phyloP scores from a whole-genome alignment of 805 yeast genomes.

The Lipomyces yamanashiensis region DNA sequence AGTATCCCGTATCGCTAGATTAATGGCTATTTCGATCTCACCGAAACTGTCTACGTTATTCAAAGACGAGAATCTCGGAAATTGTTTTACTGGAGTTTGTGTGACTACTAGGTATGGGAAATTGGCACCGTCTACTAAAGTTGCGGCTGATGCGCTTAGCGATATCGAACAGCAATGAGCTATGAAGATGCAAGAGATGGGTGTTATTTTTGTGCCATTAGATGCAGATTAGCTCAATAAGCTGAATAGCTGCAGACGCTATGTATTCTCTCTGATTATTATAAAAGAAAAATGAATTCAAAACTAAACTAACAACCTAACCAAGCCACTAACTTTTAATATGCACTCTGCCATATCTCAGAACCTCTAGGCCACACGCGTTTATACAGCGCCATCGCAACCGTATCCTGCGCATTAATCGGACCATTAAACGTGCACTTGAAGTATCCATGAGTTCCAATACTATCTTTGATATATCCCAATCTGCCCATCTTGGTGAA shows the following conservation, averaged over 20 bases:
- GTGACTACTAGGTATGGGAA: conserved; percentile 6
- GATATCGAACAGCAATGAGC: conserved; percentile 19
- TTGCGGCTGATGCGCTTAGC: conserved; percentile 16
- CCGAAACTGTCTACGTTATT: conserved; percentile 8
- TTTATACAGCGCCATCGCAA: conserved; percentile 92
- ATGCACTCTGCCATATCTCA: conserved; percentile 21
- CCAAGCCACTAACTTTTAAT: conserved; percentile 3
- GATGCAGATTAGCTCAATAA: background rate
- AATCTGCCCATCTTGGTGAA: conserved; percentile 92
- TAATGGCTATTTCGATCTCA: conserved; percentile 27
- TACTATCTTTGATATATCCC: conserved; percentile 90
- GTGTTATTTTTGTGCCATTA: background rate
- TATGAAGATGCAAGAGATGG: background rate
- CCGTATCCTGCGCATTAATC: conserved; percentile 86
- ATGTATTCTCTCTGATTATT: background rate
- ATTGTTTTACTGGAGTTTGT: conserved; percentile 14
- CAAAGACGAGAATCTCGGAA: conserved; percentile 5
- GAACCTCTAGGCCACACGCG: conserved; percentile 82
- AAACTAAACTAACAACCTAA: background rate
- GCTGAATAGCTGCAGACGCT: background rate
- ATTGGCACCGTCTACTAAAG: conserved; percentile 25
- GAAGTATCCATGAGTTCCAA: conserved; percentile 98
- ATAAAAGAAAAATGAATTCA: too few relatives aligned
- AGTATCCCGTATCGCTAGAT: conserved; percentile 9
- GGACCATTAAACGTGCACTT: conserved; percentile 94